These are phyloP conservation scores for Ceratonia siliqua DNA, from an alignment of 306 rosid genomes.

Conservation along the genomic window DNA sequence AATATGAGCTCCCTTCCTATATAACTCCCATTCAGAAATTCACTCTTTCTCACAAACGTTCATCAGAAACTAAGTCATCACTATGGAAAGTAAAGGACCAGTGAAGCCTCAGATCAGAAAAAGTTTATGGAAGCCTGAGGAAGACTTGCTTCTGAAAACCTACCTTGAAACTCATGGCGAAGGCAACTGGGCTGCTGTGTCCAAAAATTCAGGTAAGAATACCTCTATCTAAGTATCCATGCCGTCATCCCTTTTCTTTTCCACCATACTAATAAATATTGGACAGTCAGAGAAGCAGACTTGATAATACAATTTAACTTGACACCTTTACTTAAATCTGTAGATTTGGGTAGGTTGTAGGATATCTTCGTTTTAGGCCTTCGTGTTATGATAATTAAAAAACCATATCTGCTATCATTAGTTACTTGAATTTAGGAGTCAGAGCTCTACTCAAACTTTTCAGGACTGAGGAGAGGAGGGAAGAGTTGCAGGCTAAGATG, in stretches of 20 bases:
- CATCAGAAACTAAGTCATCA: not conserved
- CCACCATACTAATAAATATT: too few species aligned
- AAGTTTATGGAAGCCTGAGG: conserved; percentile 71
- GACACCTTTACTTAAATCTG: too few species aligned
- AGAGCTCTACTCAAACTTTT: too few species aligned
- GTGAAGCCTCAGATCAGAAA: conserved; percentile 51
- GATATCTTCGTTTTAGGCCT: too few species aligned
- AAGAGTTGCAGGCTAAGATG: conserved; percentile 77
- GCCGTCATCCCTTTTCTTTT: too few species aligned
- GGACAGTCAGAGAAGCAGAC: too few species aligned
- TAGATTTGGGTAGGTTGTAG: too few species aligned
- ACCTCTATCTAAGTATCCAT: not conserved
- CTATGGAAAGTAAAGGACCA: conserved; percentile 43
- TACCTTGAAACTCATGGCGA: conserved; percentile 73
- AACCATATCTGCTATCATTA: too few species aligned
- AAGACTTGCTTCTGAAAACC: conserved; percentile 56
- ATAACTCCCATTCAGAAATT: not conserved
- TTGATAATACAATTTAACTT: too few species aligned
- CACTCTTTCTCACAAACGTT: not conserved
- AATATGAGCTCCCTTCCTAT: not conserved
- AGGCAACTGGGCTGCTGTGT: conserved; percentile 69
- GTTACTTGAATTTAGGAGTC: too few species aligned
- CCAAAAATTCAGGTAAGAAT: conserved; percentile 51
- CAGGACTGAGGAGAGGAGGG: conserved; percentile 65
- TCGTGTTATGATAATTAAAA: too few species aligned